phyloP scores from a whole-genome alignment of 2,329 filamentous ascomycete genomes.

The Cladosporium cucumerinum region DNA sequence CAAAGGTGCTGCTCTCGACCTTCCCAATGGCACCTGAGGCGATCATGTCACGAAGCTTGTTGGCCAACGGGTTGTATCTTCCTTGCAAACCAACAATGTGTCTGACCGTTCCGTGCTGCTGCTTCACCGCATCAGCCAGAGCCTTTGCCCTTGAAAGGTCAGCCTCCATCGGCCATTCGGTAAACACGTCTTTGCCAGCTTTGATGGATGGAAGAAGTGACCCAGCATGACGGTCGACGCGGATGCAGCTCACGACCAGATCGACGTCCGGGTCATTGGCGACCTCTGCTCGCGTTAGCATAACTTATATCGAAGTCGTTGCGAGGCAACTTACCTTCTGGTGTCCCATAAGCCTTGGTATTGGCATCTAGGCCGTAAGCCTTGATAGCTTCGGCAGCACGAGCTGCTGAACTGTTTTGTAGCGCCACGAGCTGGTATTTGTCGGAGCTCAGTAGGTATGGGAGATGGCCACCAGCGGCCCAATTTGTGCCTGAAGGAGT shows the following conservation, averaged over 20 bases:
- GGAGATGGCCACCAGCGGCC: not conserved
- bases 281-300: not conserved
- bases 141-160: not conserved
- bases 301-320: not conserved
- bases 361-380: not conserved
- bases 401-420: not conserved
- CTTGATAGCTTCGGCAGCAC: not conserved
- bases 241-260: not conserved
- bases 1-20: not conserved
- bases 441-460: not conserved
- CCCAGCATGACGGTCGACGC: not conserved
- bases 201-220: not conserved
- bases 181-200: not conserved
- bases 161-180: not conserved
- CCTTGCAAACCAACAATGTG: not conserved
- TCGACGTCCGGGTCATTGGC: not conserved
- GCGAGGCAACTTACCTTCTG: not conserved
- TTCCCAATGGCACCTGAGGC: not conserved
- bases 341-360: not conserved
- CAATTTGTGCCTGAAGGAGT: not conserved
- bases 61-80: not conserved
- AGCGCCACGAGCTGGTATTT: not conserved
- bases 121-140: not conserved
- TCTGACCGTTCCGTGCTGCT: not conserved
- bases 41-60: not conserved